Evolutionary conservation across 371 early-diverging fungal species (phyloP).

Genomic region (Sporodiniella umbellata): DNA sequence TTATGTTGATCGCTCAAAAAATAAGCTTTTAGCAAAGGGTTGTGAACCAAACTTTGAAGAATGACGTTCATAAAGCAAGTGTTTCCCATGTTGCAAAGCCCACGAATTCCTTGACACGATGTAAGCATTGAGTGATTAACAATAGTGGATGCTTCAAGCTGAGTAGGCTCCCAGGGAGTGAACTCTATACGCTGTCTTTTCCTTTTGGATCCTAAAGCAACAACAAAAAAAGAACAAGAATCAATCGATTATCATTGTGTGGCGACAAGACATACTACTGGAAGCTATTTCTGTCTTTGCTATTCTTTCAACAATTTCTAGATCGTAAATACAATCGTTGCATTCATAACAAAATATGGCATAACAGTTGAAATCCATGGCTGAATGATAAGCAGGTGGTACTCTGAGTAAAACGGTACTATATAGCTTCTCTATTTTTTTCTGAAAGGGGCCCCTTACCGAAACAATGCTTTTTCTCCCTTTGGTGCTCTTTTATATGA

Average conservation of each 20-base stretch:
- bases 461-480: conserved; percentile 57
- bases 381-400: conserved; percentile 3
- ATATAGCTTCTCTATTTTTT: neutral
- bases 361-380: conserved; percentile 35
- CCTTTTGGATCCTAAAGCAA: conserved; percentile 16
- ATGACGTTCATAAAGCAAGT: conserved; percentile 96
- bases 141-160: conserved; percentile 53
- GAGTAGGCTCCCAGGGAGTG: conserved; percentile 30
- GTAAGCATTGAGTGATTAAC: conserved; percentile 42
- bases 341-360: conserved; percentile 64
- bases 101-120: conserved; percentile 77
- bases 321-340: conserved; percentile 85
- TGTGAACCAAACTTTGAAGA: conserved; percentile 89
- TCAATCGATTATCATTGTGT: neutral
- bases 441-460: conserved; percentile 48
- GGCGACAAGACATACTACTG: conserved; percentile 36
- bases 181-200: conserved; percentile 25
- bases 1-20: conserved; percentile 88
- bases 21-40: conserved; percentile 82
- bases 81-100: conserved; percentile 88
- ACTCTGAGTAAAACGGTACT: neutral
- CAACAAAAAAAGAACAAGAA: neutral
- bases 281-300: conserved; percentile 52
- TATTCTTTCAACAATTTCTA: conserved; percentile 62
- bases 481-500: conserved; percentile 64